Percentiles rank a stretch among this genome's conserved stretches.
These are phyloP conservation scores for Syncephalastrum monosporum DNA, from an alignment of 371 early-diverging fungal species.

Conservation along the genomic window DNA sequence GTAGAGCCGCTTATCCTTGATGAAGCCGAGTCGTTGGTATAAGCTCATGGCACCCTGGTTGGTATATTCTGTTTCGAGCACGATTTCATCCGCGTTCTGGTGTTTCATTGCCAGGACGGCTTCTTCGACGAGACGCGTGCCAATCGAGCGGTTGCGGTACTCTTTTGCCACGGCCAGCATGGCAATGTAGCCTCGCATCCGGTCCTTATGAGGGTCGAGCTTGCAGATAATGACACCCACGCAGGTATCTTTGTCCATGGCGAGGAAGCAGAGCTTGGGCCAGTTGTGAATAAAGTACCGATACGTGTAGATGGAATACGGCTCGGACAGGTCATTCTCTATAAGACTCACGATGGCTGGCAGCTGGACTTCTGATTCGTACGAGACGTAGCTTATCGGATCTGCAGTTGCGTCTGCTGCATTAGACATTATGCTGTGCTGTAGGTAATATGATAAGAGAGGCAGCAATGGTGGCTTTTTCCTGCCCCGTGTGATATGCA, in stretches of 20 bases:
- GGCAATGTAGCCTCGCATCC: slow-evolving; percentile 90
- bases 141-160: slow-evolving; percentile 82
- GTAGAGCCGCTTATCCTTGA: slow-evolving; percentile 87
- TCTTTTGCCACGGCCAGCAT: slow-evolving; percentile 90
- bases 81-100: slow-evolving; percentile 85
- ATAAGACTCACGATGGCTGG: slow-evolving; percentile 76
- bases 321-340: slow-evolving; percentile 91
- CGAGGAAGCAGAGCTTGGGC: slow-evolving; percentile 83
- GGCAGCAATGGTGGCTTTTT: no score
- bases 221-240: slow-evolving; percentile 91
- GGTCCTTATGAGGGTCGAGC: slow-evolving; percentile 74
- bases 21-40: slow-evolving; percentile 92
- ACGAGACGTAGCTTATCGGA: slow-evolving; percentile 55
- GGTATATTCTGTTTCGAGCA: slow-evolving; percentile 91
- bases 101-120: slow-evolving; percentile 76
- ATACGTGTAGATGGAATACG: slow-evolving; percentile 96
- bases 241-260: slow-evolving; percentile 59
- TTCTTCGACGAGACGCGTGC: slow-evolving; percentile 68
- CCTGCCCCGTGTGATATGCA: no score
- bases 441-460: no score
- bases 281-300: slow-evolving; percentile 94
- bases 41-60: slow-evolving; percentile 85
- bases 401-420: background rate
- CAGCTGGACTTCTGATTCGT: slow-evolving; percentile 69
- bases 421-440: no score